Base-by-base conservation (phyloP, 805 yeast species). In the Pichia ethanolica region DNA sequence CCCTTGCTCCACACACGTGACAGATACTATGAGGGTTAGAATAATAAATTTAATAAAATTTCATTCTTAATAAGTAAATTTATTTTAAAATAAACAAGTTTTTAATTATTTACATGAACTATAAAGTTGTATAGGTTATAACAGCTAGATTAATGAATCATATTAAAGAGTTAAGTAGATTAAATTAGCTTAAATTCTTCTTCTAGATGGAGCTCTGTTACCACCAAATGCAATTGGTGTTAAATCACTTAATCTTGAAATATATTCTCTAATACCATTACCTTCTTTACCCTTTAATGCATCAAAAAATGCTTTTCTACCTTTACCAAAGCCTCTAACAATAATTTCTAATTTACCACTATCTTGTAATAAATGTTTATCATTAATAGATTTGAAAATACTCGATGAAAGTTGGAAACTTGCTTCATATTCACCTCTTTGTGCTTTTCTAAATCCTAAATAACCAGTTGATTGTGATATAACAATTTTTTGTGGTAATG, bases 231-330 rank as follows among this genome's bases (percentile, higher is more conserved):
- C 85, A 72, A 91, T 75, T 50, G 78, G 78, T 6, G 99, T 89
- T 56, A 77, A 74, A 61, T 91, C 98, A 44, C 85, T 76, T 34
- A 91, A 70, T 59, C 89, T 79, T 35, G 77, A 75, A 37, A 93
- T 77, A 48, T 77, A 72, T n/a, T 76, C 74, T 62, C 88, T 78
- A 38, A 93, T 72, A 34, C 72, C 67, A 39, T 74, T 68, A 47
- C 97, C 97, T 71, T 91, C 98, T 63, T 86, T 86, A 58, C 97
- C 97, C 59, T 79, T 79, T 56, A 91, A 75, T 2, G 95, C 96
- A 47, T 82, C 83, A 49, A 81, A 70, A 57, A 93, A 90, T 1
- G 96, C 96, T 53, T 80, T 82, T 67, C 97, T 79, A 39, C 96
- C 96, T 62, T 86, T 86, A 47, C 97, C 96, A 58, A 84, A 89